phyloP scores from a whole-genome alignment of 495 filamentous ascomycete genomes.

The Chaetomium fimeti region DNA sequence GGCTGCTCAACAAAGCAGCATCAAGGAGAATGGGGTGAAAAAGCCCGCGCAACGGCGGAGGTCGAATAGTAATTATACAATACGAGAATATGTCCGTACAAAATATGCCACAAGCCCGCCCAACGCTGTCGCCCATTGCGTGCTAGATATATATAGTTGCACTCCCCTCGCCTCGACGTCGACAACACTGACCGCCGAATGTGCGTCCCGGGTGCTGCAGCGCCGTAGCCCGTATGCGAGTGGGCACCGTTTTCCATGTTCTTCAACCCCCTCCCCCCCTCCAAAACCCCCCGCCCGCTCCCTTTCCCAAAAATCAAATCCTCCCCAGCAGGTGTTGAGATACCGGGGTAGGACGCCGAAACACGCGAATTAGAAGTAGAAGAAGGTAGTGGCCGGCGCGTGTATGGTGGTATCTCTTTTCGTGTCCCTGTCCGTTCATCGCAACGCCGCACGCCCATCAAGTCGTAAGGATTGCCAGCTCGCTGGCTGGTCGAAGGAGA shows the following conservation, averaged over 20 bases:
- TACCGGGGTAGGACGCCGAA: constrained; percentile 7
- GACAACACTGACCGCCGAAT: constrained; percentile 12
- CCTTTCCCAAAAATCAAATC: constrained; percentile 12
- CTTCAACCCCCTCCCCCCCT: background rate
- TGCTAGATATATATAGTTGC: constrained; percentile 19
- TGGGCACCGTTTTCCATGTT: background rate
- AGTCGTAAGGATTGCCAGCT: constrained; percentile 25
- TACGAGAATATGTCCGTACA: constrained; percentile 40
- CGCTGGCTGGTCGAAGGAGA: constrained; percentile 8
- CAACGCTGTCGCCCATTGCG: constrained; percentile 19
- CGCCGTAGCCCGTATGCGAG: constrained; percentile 9
- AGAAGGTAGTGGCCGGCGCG: constrained; percentile 21
- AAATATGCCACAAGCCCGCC: constrained; percentile 31
- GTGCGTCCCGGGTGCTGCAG: constrained; percentile 15
- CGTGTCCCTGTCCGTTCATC: constrained; percentile 26
- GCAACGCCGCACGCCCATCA: constrained; percentile 29
- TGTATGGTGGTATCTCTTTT: constrained; percentile 29
- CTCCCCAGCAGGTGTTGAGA: constrained; percentile 3
- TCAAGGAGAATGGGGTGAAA: background rate
- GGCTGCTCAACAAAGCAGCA: constrained; percentile 4
- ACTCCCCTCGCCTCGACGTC: constrained; percentile 7
- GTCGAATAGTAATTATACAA: constrained; percentile 43
- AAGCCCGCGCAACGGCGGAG: background rate
- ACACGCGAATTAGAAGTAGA: constrained; percentile 18
- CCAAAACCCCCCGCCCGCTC: background rate